Base-by-base conservation (phyloP, 495 filamentous ascomycete species). In the Bombardia bombarda region DNA sequence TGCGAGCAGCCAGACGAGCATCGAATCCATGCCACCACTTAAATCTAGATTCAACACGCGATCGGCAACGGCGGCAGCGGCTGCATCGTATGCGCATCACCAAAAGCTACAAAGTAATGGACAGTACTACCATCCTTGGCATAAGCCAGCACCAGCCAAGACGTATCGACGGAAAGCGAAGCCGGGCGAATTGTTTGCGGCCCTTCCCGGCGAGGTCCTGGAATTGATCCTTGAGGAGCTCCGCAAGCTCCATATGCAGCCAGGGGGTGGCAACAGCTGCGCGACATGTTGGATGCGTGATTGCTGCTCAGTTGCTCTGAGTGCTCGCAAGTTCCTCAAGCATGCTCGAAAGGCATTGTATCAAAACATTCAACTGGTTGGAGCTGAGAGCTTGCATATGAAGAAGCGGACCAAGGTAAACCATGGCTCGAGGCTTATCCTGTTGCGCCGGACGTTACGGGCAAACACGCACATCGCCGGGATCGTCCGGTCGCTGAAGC, bases 281-380 rank as follows among this genome's bases (percentile, higher is more conserved):
- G 71, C 79, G 42, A 85, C 83, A 47, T 90, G 87, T 62, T 87
- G 80, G 61, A 80, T 86, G 67, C 77, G 83, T 38, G 86, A 92
- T 54, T 57, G 89, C 20, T 79, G 77, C 51, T 71, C 75, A 38
- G 69, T 88, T 23, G 77, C 80, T 28, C 52, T 87, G 42, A 83
- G 78, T 23, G 80, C 74, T 43, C 75, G 78, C 38, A 75, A 79
- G 28, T 83, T 84, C 72, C 68, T 84, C 56, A 77, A 76, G 55
- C 78, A 77, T 14, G 83, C 82, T 16, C 69, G 78, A 45, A 68
- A 68, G 41, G 69, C 72, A 48, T 60, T 92, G 75, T 89, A 94
- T 51, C 78, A 74, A 42, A 69, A 78, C 38, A 77, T 92, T 32
- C 73, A 81, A 34, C 72, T 94, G 17, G 65, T 83, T 18, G 83